phyloP scores from a whole-genome alignment of 2,329 filamentous ascomycete species.

The Colletotrichum graminicola region DNA sequence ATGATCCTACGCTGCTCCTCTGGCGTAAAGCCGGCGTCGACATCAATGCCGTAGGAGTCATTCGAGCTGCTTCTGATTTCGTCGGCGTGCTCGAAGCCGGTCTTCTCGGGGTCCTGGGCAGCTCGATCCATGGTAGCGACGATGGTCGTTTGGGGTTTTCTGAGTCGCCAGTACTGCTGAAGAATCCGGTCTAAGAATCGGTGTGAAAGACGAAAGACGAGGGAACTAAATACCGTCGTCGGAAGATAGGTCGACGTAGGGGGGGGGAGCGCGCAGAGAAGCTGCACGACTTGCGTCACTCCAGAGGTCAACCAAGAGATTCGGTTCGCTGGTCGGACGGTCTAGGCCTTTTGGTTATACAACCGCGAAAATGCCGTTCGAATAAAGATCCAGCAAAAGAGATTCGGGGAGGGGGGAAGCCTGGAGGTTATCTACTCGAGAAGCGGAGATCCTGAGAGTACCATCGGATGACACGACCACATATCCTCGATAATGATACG shows the following conservation, averaged over 20 bases:
- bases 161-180: background rate
- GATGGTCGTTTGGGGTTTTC: background rate
- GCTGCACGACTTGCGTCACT: slow-evolving; percentile 31
- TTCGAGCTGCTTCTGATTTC: slow-evolving; percentile 33
- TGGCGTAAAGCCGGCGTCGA: slow-evolving; percentile 64
- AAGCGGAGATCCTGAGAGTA: slow-evolving; percentile 1
- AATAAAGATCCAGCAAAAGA: slow-evolving; percentile 1
- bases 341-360: slow-evolving; percentile 3
- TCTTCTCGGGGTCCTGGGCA: slow-evolving; percentile 42
- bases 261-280: slow-evolving; percentile 1
- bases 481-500: slow-evolving; percentile 12
- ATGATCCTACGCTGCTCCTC: slow-evolving; percentile 77
- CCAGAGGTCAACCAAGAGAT: slow-evolving; percentile 2
- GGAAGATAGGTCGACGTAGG: background rate
- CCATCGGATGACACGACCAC: slow-evolving; percentile 27
- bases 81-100: slow-evolving; percentile 39
- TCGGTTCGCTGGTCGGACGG: background rate
- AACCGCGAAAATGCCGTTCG: slow-evolving; percentile 3
- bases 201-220: background rate
- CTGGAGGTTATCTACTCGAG: slow-evolving; percentile 18
- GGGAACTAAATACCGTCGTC: background rate
- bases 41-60: slow-evolving; percentile 22
- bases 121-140: slow-evolving; percentile 23
- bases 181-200: background rate
- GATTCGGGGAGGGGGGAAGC: background rate